A percentile compares a stretch with the other conserved stretches of the same genome.
Conservation (phyloP, 1,284 basidiomycete genomes). For the Tetrapyrgos nigripes region DNA sequence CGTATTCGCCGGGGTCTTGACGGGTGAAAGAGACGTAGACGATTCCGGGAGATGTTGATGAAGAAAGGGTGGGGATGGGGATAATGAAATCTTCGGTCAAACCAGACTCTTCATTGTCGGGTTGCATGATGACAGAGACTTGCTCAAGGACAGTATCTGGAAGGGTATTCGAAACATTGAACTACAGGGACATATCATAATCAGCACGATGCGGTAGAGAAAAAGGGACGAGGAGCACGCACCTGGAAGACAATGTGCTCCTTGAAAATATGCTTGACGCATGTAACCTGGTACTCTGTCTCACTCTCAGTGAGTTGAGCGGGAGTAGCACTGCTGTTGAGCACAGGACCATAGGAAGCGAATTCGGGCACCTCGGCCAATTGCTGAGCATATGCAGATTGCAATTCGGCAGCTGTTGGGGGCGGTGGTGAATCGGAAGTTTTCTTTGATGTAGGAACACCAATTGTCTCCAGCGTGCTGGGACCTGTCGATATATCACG, state of each 20-base stretch:
- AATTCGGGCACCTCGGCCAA: slow-evolving; percentile 90
- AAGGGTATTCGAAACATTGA: slow-evolving; percentile 98
- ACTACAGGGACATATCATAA: slow-evolving; percentile 58
- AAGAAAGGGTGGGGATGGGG: slow-evolving; percentile 74
- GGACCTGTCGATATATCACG: slow-evolving; percentile 58
- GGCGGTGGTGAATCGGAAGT: slow-evolving; percentile 69
- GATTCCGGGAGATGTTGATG: slow-evolving; percentile 76
- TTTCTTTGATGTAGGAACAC: slow-evolving; percentile 69
- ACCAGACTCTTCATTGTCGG: slow-evolving; percentile 78
- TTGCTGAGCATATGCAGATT: slow-evolving; percentile 88
- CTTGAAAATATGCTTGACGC: slow-evolving; percentile 97
- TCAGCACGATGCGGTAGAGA: not conserved
- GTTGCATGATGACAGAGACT: slow-evolving; percentile 93
- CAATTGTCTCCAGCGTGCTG: slow-evolving; percentile 83
- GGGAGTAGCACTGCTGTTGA: slow-evolving; percentile 87
- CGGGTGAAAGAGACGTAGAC: slow-evolving; percentile 97
- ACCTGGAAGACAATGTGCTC: slow-evolving; percentile 97
- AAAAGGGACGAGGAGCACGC: slow-evolving; percentile 23
- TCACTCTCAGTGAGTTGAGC: slow-evolving; percentile 94
- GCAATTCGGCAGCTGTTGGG: slow-evolving; percentile 80
- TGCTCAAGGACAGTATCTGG: slow-evolving; percentile 97
- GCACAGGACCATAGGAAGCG: slow-evolving; percentile 83
- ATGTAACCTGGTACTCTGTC: slow-evolving; percentile 97
- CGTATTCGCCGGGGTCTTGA: slow-evolving; percentile 78
- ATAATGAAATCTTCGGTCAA: slow-evolving; percentile 97